A percentile compares a stretch with the other conserved stretches of the same genome.
Conservation (phyloP, 345 rosid genomes). For the Bruguiera gymnorhiza region DNA sequence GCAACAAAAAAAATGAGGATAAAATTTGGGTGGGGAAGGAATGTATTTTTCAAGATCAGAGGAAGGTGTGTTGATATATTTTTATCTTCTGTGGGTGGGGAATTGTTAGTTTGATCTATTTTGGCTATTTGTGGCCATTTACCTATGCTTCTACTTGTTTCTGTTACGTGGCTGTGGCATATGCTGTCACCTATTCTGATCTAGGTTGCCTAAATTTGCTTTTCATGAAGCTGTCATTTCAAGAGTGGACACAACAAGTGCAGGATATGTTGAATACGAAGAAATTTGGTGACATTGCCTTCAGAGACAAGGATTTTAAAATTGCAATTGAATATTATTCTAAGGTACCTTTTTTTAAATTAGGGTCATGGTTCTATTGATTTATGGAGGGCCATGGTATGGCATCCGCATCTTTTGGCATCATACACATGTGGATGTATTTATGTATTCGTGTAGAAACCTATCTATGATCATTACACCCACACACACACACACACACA, state of each 20-base stretch:
- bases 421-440: no score
- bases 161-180: neutral
- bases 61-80: no score
- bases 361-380: neutral
- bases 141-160: neutral
- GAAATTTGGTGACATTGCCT: slow-evolving; percentile 87
- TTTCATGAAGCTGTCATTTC: slow-evolving; percentile 71
- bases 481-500: no score
- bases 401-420: neutral
- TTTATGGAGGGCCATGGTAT: neutral
- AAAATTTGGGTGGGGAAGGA: no score
- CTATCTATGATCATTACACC: no score
- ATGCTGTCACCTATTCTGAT: neutral
- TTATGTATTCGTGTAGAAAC: no score
- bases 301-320: slow-evolving; percentile 91
- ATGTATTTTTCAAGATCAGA: no score
- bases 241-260: slow-evolving; percentile 98
- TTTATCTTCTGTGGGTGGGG: neutral
- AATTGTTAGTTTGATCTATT: neutral
- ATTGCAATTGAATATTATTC: slow-evolving; percentile 82
- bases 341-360: slow-evolving; percentile 45
- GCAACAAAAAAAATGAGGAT: no score
- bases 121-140: neutral
- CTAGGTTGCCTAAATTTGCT: slow-evolving; percentile 17
- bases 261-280: slow-evolving; percentile 95